These are phyloP conservation scores for Perkinsus olseni DNA, from an alignment of 169 alveolate species.

Conservation along the genomic window DNA sequence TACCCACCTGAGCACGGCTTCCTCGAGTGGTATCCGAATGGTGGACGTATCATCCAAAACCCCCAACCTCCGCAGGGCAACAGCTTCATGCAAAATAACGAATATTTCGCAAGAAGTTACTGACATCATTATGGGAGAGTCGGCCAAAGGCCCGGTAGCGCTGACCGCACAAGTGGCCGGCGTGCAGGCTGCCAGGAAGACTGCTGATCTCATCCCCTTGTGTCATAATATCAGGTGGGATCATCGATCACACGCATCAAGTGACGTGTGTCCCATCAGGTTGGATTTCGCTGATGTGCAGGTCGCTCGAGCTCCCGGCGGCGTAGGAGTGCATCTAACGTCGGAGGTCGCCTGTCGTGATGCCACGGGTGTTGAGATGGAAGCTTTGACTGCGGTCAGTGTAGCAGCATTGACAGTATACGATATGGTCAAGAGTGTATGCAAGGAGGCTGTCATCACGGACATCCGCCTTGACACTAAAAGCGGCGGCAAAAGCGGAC, in stretches of 20 bases:
- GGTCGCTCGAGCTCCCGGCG: not conserved
- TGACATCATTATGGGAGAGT: not conserved
- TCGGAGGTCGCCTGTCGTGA: conserved; percentile 12
- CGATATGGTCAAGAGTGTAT: conserved; percentile 46
- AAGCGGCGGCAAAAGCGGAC: not conserved
- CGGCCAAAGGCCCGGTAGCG: not conserved
- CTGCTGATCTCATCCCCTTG: conserved; percentile 38
- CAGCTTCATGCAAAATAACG: not conserved
- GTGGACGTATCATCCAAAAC: not conserved
- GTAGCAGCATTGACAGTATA: conserved; percentile 47
- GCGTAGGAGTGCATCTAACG: not conserved
- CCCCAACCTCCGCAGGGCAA: not conserved
- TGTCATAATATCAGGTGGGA: conserved; percentile 31
- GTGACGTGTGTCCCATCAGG: not conserved
- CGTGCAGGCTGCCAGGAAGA: conserved; percentile 42
- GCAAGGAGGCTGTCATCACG: not conserved
- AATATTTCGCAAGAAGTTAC: not conserved
- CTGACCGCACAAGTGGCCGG: conserved; percentile 45
- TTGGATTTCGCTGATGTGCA: not conserved
- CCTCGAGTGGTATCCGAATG: not conserved
- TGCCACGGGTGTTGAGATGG: conserved; percentile 54
- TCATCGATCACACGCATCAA: no score
- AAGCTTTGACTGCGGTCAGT: conserved; percentile 44
- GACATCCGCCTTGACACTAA: not conserved
- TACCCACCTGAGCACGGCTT: not conserved